These are phyloP conservation scores for Ambrosiella cleistominuta DNA, from an alignment of 2,329 filamentous ascomycete genomes.

Conservation along the genomic window DNA sequence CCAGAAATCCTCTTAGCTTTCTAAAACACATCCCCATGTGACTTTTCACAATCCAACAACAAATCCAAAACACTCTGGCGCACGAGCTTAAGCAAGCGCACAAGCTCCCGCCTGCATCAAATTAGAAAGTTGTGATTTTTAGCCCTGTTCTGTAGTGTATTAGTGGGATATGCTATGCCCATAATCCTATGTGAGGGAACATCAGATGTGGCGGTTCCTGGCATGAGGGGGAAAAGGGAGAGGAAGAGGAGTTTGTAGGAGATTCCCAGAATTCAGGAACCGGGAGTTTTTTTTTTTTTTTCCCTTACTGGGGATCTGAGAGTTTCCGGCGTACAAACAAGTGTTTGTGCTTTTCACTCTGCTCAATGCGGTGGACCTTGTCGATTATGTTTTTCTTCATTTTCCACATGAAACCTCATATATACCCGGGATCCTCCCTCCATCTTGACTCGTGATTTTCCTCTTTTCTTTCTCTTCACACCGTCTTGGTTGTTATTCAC, in stretches of 20 bases:
- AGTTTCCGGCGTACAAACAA: background rate
- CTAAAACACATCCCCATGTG: no score
- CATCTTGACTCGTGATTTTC: background rate
- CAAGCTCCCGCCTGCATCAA: background rate
- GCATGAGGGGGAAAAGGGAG: no score
- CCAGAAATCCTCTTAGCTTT: no score
- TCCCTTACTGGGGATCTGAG: background rate
- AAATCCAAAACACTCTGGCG: background rate
- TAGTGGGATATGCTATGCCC: no score
- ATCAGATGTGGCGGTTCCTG: no score
- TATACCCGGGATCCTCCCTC: background rate
- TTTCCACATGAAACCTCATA: background rate
- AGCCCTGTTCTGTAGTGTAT: no score
- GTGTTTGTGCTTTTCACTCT: background rate
- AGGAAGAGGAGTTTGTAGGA: no score
- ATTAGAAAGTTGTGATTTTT: no score
- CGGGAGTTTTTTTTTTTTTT: no score
- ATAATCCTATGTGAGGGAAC: no score
- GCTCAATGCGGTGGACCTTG: background rate
- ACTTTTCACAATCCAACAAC: no score
- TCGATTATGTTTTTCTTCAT: background rate
- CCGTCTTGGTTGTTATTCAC: conserved; percentile 5
- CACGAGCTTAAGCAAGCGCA: background rate
- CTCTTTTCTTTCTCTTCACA: conserved; percentile 4
- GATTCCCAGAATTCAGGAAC: no score